These are phyloP conservation scores for Ophiocordyceps sinensis DNA, from an alignment of 2,329 filamentous ascomycete genomes.

Conservation along the genomic window DNA sequence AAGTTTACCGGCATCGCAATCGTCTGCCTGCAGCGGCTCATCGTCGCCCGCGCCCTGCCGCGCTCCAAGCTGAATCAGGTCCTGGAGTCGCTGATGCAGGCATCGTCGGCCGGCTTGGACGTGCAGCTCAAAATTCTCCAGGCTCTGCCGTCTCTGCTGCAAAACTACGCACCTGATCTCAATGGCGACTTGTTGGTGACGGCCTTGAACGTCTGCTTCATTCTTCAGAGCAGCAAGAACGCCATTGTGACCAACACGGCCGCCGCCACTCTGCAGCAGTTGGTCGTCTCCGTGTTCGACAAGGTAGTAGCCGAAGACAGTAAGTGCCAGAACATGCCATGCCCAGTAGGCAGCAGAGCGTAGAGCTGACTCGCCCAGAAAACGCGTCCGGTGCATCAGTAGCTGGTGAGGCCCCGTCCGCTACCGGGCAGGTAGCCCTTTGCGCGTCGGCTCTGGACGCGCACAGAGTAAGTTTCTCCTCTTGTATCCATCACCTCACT, in stretches of 20 bases:
- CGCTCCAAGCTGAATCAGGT: slow-evolving; percentile 70
- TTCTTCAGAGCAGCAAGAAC: slow-evolving; percentile 82
- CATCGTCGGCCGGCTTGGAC: slow-evolving; percentile 66
- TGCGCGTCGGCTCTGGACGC: slow-evolving; percentile 72
- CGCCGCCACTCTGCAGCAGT: slow-evolving; percentile 87
- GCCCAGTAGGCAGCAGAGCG: not conserved
- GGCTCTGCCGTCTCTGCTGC: slow-evolving; percentile 73
- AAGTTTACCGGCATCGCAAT: slow-evolving; percentile 83
- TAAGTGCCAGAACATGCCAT: slow-evolving; percentile 23
- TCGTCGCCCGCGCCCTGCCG: slow-evolving; percentile 68
- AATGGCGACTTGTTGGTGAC: slow-evolving; percentile 69
- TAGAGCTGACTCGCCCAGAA: slow-evolving; percentile 17
- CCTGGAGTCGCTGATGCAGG: slow-evolving; percentile 75
- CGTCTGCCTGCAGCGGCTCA: slow-evolving; percentile 76
- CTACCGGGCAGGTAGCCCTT: slow-evolving; percentile 50
- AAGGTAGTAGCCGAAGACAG: slow-evolving; percentile 75
- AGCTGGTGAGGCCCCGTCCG: slow-evolving; percentile 52
- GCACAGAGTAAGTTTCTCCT: slow-evolving; percentile 41
- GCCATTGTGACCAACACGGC: slow-evolving; percentile 90
- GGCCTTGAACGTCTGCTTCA: slow-evolving; percentile 80
- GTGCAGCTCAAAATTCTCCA: slow-evolving; percentile 94
- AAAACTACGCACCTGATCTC: slow-evolving; percentile 76
- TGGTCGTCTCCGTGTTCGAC: slow-evolving; percentile 86
- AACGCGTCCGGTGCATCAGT: slow-evolving; percentile 35
- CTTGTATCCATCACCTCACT: not conserved